A percentile compares a stretch with the other conserved stretches of the same genome.
phyloP scores from a whole-genome alignment of 1,139 yeast species.

The Hyphopichia burtonii region DNA sequence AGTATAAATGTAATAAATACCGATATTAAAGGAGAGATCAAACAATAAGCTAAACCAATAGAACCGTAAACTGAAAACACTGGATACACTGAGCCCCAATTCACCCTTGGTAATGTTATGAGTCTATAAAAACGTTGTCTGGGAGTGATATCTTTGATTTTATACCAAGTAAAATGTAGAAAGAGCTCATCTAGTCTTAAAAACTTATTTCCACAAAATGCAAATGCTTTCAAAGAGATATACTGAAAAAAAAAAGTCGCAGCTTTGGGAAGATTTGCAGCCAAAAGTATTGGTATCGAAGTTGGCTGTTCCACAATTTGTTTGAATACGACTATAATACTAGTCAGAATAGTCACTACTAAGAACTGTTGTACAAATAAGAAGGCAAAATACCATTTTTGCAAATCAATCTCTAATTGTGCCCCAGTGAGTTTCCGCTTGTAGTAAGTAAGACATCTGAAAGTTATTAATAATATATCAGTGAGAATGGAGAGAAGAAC shows the following conservation, averaged over 20 bases:
- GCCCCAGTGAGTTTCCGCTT: constrained; percentile 57
- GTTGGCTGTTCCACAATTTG: constrained; percentile 70
- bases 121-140: constrained; percentile 50
- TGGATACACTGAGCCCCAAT: constrained; percentile 82
- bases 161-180: constrained; percentile 34
- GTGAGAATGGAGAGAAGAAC: constrained; percentile 57
- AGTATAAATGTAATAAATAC: constrained; percentile 62
- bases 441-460: constrained; percentile 46
- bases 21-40: constrained; percentile 75
- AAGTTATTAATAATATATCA: constrained; percentile 51
- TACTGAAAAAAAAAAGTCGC: constrained; percentile 80
- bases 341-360: constrained; percentile 83
- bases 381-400: constrained; percentile 66
- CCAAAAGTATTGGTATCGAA: constrained; percentile 67
- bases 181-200: constrained; percentile 53
- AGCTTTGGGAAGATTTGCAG: constrained; percentile 75
- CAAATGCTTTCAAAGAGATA: constrained; percentile 67
- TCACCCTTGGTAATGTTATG: constrained; percentile 42
- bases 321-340: constrained; percentile 65
- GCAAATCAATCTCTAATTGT: constrained; percentile 58
- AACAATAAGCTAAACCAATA: constrained; percentile 72
- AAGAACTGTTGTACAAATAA: constrained; percentile 78
- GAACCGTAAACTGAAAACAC: constrained; percentile 72
- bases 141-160: constrained; percentile 53
- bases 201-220: constrained; percentile 68